A percentile compares a stretch with the other conserved stretches of the same genome.
Evolutionary conservation across 1,284 basidiomycete species (phyloP).

Genomic region (Papiliotrema fonsecae): DNA sequence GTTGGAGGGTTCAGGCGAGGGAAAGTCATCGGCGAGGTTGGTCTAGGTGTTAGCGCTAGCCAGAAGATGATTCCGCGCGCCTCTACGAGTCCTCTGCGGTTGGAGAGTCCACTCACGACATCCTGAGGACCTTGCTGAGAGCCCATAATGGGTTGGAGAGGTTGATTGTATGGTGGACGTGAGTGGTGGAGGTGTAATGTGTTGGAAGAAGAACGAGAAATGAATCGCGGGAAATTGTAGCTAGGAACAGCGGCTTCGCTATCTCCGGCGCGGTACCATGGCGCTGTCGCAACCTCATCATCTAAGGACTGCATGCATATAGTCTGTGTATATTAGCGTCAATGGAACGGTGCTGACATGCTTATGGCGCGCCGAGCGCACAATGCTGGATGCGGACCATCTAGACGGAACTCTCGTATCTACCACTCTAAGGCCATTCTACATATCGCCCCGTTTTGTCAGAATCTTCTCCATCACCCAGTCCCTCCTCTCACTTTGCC

Average conservation of each 20-base stretch:
- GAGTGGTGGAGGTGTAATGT: neutral
- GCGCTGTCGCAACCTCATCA: too few species aligned
- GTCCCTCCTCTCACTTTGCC: slow-evolving; percentile 15
- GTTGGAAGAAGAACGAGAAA: slow-evolving; percentile 2
- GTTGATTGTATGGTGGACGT: neutral
- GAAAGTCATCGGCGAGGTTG: slow-evolving; percentile 28
- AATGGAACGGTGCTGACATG: too few species aligned
- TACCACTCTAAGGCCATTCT: too few species aligned
- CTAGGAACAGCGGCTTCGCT: too few species aligned
- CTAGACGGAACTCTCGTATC: too few species aligned
- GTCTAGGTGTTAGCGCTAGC: slow-evolving; percentile 8
- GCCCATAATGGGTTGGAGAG: too few species aligned
- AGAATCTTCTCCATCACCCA: slow-evolving; percentile 18
- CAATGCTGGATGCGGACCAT: too few species aligned
- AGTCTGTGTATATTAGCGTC: too few species aligned
- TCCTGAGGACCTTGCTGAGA: neutral
- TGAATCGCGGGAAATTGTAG: neutral
- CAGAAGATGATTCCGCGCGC: neutral
- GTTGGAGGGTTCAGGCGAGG: slow-evolving; percentile 18
- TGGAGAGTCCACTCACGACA: neutral
- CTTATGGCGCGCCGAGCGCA: too few species aligned
- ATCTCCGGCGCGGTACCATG: too few species aligned
- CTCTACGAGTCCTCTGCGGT: neutral
- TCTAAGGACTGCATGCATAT: too few species aligned
- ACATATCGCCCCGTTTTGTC: neutral